phyloP scores from a whole-genome alignment of 1,139 yeast species.

The Yamadazyma kanchanaburiensis region DNA sequence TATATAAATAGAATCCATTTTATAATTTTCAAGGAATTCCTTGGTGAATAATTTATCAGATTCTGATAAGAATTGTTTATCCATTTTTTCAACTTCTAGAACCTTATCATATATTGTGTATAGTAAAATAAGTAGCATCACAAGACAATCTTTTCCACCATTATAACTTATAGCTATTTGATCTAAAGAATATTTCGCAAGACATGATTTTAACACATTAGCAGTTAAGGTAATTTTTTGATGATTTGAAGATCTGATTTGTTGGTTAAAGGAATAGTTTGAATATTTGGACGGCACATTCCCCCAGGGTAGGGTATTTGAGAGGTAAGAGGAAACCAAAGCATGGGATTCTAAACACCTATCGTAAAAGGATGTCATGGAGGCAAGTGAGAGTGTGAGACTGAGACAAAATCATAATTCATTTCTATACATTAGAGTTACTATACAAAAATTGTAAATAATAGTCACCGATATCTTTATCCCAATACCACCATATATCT shows the following conservation, averaged over 20 bases:
- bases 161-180: constrained; percentile 77
- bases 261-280: constrained; percentile 19
- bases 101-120: constrained; percentile 50
- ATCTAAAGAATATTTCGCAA: constrained; percentile 35
- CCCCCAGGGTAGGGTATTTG: constrained; percentile 29
- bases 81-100: constrained; percentile 2
- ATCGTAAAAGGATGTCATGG: not conserved
- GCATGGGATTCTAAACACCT: constrained; percentile 33
- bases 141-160: constrained; percentile 91
- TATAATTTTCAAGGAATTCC: constrained; percentile 19
- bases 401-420: constrained; percentile 1
- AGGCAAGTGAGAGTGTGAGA: not conserved
- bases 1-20: constrained; percentile 61
- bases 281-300: constrained; percentile 16
- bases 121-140: constrained; percentile 66
- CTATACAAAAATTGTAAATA: constrained; percentile 66
- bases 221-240: constrained; percentile 27
- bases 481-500: constrained; percentile 69
- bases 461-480: constrained; percentile 62
- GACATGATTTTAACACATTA: constrained; percentile 26
- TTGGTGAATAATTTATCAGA: constrained; percentile 1
- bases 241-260: constrained; percentile 26
- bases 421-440: too few species aligned
- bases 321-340: constrained; percentile 29
- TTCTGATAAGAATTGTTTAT: not conserved